Percentiles rank a stretch among this genome's conserved stretches.
Conservation (phyloP, 257 asterid species). For the Nyctanthes arbortristis region DNA sequence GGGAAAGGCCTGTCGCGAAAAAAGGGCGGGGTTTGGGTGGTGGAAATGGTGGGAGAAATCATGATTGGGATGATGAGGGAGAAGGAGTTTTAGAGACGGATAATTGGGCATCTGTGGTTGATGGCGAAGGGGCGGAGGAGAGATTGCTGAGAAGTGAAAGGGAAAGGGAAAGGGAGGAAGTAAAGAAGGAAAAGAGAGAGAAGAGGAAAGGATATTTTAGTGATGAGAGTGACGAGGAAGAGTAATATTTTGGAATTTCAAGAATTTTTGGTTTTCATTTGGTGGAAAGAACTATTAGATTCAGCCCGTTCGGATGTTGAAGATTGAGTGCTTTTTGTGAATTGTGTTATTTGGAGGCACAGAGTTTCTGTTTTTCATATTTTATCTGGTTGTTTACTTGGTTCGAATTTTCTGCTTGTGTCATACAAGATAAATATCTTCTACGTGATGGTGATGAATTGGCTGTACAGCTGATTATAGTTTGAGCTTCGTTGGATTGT, state of each 20-base stretch:
- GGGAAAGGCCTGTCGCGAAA: conserved; percentile 86
- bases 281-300: background rate
- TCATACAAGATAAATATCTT: too few relatives aligned
- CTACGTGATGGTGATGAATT: too few relatives aligned
- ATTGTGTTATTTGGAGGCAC: background rate
- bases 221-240: conserved; percentile 92
- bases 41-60: conserved; percentile 33
- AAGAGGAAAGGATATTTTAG: conserved; percentile 90
- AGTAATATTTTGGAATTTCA: conserved; percentile 7
- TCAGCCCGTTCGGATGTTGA: background rate
- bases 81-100: conserved; percentile 55
- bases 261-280: background rate
- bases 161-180: conserved; percentile 38
- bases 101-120: conserved; percentile 97
- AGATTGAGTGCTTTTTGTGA: background rate
- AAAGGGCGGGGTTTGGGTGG: conserved; percentile 55
- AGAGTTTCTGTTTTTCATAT: background rate
- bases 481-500: too few relatives aligned
- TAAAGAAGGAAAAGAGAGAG: conserved; percentile 45
- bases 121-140: conserved; percentile 67
- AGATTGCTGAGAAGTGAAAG: conserved; percentile 41
- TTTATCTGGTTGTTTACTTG: background rate
- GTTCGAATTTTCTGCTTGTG: background rate
- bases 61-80: conserved; percentile 44
- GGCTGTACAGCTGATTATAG: too few relatives aligned